Percentiles rank a stretch among this genome's conserved stretches.
Conservation (phyloP, 148 eudicot genomes). For the Amaranthus palmeri region DNA sequence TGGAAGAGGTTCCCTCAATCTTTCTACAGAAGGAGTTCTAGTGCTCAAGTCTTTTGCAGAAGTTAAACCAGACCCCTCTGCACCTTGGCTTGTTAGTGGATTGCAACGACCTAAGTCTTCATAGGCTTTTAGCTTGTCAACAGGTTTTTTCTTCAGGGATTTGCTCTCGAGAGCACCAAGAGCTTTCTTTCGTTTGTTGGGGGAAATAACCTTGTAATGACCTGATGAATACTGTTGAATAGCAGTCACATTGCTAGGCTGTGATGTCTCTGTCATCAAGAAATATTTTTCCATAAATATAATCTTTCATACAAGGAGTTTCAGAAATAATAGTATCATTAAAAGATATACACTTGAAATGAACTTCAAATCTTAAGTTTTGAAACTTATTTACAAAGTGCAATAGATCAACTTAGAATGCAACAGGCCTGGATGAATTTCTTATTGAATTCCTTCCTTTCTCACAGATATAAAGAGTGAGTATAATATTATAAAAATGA, state of each 20-base stretch:
- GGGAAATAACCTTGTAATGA: slow-evolving; percentile 39
- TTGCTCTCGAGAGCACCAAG: slow-evolving; percentile 30
- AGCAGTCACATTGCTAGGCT: slow-evolving; percentile 20
- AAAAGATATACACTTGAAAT: background rate
- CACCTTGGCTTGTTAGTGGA: slow-evolving; percentile 73
- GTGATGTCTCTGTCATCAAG: slow-evolving; percentile 42
- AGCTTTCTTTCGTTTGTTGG: slow-evolving; percentile 47
- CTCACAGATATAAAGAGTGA: too few species aligned
- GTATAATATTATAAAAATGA: background rate
- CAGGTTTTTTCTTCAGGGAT: slow-evolving; percentile 43
- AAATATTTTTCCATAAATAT: slow-evolving; percentile 4
- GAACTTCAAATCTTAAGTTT: background rate
- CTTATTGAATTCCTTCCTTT: background rate
- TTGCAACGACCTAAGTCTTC: slow-evolving; percentile 33
- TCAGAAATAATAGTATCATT: too few species aligned
- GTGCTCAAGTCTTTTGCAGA: slow-evolving; percentile 75
- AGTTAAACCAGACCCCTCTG: slow-evolving; percentile 88
- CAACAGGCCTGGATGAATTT: background rate
- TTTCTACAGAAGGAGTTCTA: slow-evolving; percentile 62
- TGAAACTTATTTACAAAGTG: background rate
- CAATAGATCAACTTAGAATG: background rate
- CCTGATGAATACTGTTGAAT: slow-evolving; percentile 29
- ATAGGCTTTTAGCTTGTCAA: slow-evolving; percentile 30
- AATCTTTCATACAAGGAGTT: background rate
- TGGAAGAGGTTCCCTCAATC: slow-evolving; percentile 67